Base-by-base conservation (phyloP, 2,329 filamentous ascomycete genomes). In the Fusarium tjaetaba region DNA sequence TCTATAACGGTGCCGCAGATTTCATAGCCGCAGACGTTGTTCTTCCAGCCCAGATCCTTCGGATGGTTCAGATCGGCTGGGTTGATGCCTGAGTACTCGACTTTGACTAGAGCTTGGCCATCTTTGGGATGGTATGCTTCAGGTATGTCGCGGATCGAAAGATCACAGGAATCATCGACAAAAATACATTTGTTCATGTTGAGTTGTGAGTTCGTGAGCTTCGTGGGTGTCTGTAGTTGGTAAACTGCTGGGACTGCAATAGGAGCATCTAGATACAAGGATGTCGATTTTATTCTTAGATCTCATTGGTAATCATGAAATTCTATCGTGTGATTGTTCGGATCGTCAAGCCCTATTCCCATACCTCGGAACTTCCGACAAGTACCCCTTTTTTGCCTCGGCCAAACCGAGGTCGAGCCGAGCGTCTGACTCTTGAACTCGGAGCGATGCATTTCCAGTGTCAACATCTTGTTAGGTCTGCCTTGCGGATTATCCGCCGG, bases 251-350 rank as follows among this genome's bases (percentile, higher is more conserved):
- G 5, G 7, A 11, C 1, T 16, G 4, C 7, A 2, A 8, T 2
- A 16, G 10, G 2, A 4, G 4, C 11, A 6, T 24, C 11, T 5
- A 10, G 22, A 30, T 48, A 16, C 14, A 16, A 30, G 26, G 14
- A 16, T 16, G 9, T 48, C 9, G 14, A 48, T 22, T n/a, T 49
- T 32, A 49, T 32, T 16, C 28, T 11, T 5, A 24, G 7, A 11
- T 32, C 7, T 14, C 5, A 32, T 32, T 32, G 28, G 15, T 3
- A 24, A 7, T 7, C 5, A 2, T 13, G 5, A 14, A 13, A 2
- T 5, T 24, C 15, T 2, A 18, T 24, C 22, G 11, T 9, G 7
- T n/a, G 4, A 4, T 3, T 11, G 1, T 2, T 7, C 7, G 2
- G n/a, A 26, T 4, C 16, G 5, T 2, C 4, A 11, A 18, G 13